Base-by-base conservation (phyloP, 2,329 filamentous ascomycete species). In the Emericellopsis cladophorae region DNA sequence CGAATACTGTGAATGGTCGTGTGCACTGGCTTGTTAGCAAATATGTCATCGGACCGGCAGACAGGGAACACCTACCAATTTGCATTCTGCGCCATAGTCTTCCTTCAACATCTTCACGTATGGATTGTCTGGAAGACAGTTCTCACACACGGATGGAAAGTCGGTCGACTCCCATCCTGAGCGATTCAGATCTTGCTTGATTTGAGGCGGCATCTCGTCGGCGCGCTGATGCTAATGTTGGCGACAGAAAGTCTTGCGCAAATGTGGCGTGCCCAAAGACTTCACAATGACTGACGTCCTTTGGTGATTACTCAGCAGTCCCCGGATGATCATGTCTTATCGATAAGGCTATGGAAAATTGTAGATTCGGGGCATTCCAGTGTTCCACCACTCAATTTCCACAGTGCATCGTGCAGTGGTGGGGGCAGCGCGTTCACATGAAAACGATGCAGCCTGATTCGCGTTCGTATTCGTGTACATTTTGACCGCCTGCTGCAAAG, bases 61-160 rank as follows among this genome's bases (percentile, higher is more conserved):
- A 38, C 31, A 41, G 38, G 40, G 18, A 21, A 39, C 18, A 44
- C 58, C 41, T 54, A 66, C 63, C 49, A 84, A 68, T 67, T 84
- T 84, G 72, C 84, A 87, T 64, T 89, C 83, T 43, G 83, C 85
- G 52, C 88, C 92, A 54, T 93, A 81, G 60, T 98, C 90, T 57
- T 96, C 88, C 64, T 98, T 98, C 45, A 98, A 72, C 89, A 98
- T 96, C 64, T 96, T 92, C 35, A 98, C 92, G 55, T 94, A 98
- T 2, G 90, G 90, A 54, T 96, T 96, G 46, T 95, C 89, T 14
- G 90, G 89, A 2, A 98, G 75, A 59, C 92, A 98, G 56, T 81
- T 88, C 64, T 98, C 92, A 68, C 79, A 92, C 29, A 92, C 83
- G 3, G 84, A 89, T 8, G 86, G 86, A 54, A 92, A 88, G 61